Base-by-base conservation (phyloP, 2,329 filamentous ascomycete genomes). In the Scedosporium boydii region DNA sequence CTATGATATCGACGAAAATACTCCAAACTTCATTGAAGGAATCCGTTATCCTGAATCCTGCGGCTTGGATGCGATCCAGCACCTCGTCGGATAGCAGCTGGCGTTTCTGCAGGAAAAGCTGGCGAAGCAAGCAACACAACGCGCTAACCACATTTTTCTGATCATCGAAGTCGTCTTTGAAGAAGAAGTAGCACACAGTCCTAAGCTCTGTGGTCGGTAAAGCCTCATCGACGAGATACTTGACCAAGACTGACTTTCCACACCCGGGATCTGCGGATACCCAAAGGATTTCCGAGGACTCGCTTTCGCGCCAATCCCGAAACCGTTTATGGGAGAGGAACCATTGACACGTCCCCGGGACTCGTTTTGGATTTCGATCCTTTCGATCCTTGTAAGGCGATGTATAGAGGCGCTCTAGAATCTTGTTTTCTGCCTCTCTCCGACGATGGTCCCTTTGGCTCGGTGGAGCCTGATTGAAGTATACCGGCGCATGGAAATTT, bases 211-310 rank as follows among this genome's bases (percentile, higher is more conserved):
- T 66, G 0, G 34, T 66, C 0, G 60, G 60, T 1, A 77, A 62
- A 0, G 70, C 59, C 0, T 66, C 14, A 27, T 78, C 74, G 0
- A 74, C 66, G 1, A 79, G 63, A 44, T 71, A 68, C 63, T 67
- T 75, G 14, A 73, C 69, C 1, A 79, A 64, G 6, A 78, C 77
- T 0, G 77, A 78, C 64, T 79, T 79, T 10, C 76, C 77, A 48
- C 74, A 77, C 0, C 76, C 77, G 3, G 77, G 77, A 60, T 78
- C 72, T 7, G 76, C 76, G 26, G 76, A 77, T 1, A 77, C 70
- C 70, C 70, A 74, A 7, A 73, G 58, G 29, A 63, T 62, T 3
- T 69, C 69, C 16, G 44, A 27, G n/a, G 64, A n/a, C 21, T 29
- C 4, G 27, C 63, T 66, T 6, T 65, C 58, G 41, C 59, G 59